Evolutionary conservation across 1,284 basidiomycete genomes (phyloP), one percentile per base, ranked within the genome.

Genomic region (Tranzscheliella williamsii): DNA sequence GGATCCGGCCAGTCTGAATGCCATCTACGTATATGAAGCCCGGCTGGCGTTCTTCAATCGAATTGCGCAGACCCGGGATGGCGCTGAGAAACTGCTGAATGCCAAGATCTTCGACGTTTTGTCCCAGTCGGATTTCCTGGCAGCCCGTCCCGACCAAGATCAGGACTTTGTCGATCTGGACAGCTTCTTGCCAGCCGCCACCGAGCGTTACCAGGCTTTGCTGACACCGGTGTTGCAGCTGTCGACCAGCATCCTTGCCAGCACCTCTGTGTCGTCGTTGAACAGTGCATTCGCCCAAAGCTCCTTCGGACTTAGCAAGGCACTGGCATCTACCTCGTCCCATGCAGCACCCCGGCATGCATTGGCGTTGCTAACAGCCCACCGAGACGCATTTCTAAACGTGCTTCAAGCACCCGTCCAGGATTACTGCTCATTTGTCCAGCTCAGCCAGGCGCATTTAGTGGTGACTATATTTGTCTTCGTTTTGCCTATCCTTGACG

Each of bases 21-120:
- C 90, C 0, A 82, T 94, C 36, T 97, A 95, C 79, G 90, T 97
- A 13, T 97, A 94, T 72, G 94, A 97, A 78, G 85, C 92, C 13
- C 92, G 93, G 79, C 86, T 95, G 83, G 88, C 90, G 0, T 82
- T 95, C 61, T 85, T 97, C 46, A 85, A 88, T 22, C 85, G 90
- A 23, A 85, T 96, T 79, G 86, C 90, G 0, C 86, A 91, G 70
- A 88, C 85, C 1, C 82, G 88, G 36, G 81, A 83, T 57, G 93
- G 93, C 3, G 90, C 91, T 0, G 91, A 95, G 73, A 84, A 87
- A 39, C 80, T 97, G 21, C 79, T 96, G 7, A 91, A 93, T 53
- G 84, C 86, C 3, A 87, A 88, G 42, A 70, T 93, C 3, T 82
- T 97, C 17, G 83, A 87, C 17, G 83, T 86, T n/a, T 79, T 97